phyloP scores from a whole-genome alignment of 805 yeast species.

The Wickerhamiella brachini region DNA sequence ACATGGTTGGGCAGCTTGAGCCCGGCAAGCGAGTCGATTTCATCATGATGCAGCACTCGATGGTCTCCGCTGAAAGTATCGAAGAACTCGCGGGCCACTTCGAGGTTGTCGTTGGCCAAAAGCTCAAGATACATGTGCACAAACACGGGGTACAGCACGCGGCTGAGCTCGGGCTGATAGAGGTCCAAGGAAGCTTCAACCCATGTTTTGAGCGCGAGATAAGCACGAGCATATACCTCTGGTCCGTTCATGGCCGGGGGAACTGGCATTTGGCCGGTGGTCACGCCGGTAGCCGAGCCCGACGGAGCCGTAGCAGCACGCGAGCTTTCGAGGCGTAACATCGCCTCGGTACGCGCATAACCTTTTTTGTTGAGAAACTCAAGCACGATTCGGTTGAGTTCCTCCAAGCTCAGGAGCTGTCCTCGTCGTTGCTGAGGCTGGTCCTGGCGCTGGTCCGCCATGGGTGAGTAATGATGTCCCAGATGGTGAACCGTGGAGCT shows the following conservation, averaged over 20 bases:
- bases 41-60: slow-evolving; percentile 60
- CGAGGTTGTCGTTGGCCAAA: slow-evolving; percentile 44
- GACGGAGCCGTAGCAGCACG: slow-evolving; percentile 22
- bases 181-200: slow-evolving; percentile 81
- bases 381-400: slow-evolving; percentile 78
- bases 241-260: slow-evolving; percentile 33
- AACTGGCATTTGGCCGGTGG: slow-evolving; percentile 11
- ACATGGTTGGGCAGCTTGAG: slow-evolving; percentile 70
- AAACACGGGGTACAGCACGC: slow-evolving; percentile 83
- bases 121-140: slow-evolving; percentile 77
- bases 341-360: slow-evolving; percentile 84
- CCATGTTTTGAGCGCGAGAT: slow-evolving; percentile 72
- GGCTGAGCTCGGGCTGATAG: slow-evolving; percentile 72
- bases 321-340: slow-evolving; percentile 65
- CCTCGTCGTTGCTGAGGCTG: slow-evolving; percentile 1
- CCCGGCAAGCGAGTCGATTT: slow-evolving; percentile 56
- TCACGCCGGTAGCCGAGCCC: slow-evolving; percentile 22
- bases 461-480: neutral
- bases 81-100: slow-evolving; percentile 57
- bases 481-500: no score
- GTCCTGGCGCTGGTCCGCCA: neutral
- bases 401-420: slow-evolving; percentile 45
- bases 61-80: slow-evolving; percentile 65
- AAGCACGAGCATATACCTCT: slow-evolving; percentile 64
- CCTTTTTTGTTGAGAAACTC: slow-evolving; percentile 92